Base-by-base conservation (phyloP, 2,329 filamentous ascomycete genomes). In the Fusarium illudens region DNA sequence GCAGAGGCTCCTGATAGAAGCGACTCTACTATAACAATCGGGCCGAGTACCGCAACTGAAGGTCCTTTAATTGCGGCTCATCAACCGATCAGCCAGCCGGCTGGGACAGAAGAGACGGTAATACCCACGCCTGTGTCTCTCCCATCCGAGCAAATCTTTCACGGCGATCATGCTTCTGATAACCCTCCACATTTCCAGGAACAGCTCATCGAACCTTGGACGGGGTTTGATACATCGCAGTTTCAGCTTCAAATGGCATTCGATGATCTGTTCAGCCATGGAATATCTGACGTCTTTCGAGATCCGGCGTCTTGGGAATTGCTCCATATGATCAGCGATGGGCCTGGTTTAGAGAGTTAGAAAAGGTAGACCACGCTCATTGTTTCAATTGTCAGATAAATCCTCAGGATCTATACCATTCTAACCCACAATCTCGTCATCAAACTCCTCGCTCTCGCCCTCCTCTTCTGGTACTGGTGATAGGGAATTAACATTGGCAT, bases 271-370 rank as follows among this genome's bases (percentile, higher is more conserved):
- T 58, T 64, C 6, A 55, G 58, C 25, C 50, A 64, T 29, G 62
- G 62, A 3, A 46, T 64, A 25, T 36, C 60, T 4, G 55, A 64
- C 13, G 62, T 46, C 1, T 57, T 64, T 27, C 53, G 53, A 27
- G 52, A 64, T 50, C 58, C 58, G 1, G 58, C 58, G 3, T 61
- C 52, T 12, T 64, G 62, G 62, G 62, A 64, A 11, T 50, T 53
- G n/a, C 51, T 61, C 19, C 49, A 52, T 12, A 36, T 52, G 19
- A 32, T 29, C 2, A 50, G 19, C 33, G 12, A 27, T 36, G 12
- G 46, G 19, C 17, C 46, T 15, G 19, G 29, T 6, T 15, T 30
- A n/a, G 25, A 29, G 46, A 20, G 6, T 10, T 22, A 27, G 12
- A 20, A 42, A 12, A 9, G 12, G 13, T 6, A 19, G 34, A 7